Evolutionary conservation across 805 yeast species (phyloP).

Genomic region (Saturnispora dispora): DNA sequence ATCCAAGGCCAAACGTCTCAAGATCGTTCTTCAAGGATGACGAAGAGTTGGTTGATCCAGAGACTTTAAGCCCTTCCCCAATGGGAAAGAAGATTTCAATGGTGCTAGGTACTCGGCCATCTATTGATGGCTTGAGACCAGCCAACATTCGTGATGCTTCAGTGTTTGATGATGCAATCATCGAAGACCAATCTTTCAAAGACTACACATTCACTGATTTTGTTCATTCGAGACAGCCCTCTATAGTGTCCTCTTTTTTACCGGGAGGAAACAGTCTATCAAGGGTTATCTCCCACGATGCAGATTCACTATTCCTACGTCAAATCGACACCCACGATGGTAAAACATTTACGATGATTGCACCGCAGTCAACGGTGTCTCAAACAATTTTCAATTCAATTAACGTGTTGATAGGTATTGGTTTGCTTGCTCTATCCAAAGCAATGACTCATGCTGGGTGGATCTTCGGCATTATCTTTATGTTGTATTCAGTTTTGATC

Average conservation of each 20-base stretch:
- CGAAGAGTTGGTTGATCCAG: slow-evolving; percentile 63
- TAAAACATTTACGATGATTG: slow-evolving; percentile 56
- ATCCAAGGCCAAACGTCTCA: slow-evolving; percentile 45
- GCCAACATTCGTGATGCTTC: slow-evolving; percentile 3
- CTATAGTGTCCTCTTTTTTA: slow-evolving; percentile 10
- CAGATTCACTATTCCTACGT: slow-evolving; percentile 26
- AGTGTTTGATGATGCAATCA: slow-evolving; percentile 27
- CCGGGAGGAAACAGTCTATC: slow-evolving; percentile 14
- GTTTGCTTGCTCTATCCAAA: slow-evolving; percentile 56
- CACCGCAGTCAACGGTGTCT: slow-evolving; percentile 73
- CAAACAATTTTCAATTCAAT: slow-evolving; percentile 62
- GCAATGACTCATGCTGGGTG: slow-evolving; percentile 59
- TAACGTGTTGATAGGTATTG: slow-evolving; percentile 60
- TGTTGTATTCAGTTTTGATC: slow-evolving; percentile 50
- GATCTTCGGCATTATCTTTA: slow-evolving; percentile 51
- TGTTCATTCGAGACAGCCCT: slow-evolving; percentile 19
- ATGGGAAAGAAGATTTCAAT: slow-evolving; percentile 58
- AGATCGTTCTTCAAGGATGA: slow-evolving; percentile 56
- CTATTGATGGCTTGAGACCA: slow-evolving; percentile 1
- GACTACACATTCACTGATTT: slow-evolving; percentile 24
- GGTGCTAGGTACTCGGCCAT: slow-evolving; percentile 28
- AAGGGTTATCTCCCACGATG: slow-evolving; percentile 19
- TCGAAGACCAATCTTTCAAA: slow-evolving; percentile 36
- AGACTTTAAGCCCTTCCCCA: slow-evolving; percentile 54
- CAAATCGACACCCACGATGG: slow-evolving; percentile 67